Evolutionary conservation across 2,329 filamentous ascomycete species (phyloP), one percentile per base, ranked within the genome.

Genomic region (Phyllosticta capitalensis): DNA sequence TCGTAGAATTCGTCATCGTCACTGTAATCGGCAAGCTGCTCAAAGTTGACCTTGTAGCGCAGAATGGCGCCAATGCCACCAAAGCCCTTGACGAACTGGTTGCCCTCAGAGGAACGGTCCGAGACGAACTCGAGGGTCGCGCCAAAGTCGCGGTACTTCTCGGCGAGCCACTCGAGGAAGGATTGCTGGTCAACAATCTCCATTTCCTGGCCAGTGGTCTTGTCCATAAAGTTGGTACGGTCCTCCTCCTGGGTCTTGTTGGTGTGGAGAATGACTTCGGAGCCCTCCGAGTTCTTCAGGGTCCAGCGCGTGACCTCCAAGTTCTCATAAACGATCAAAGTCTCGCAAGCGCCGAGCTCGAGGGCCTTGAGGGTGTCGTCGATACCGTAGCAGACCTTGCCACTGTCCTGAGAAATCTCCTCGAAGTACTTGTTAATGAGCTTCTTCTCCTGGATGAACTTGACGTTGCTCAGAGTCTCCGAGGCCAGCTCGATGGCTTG

Each of bases 401-500:
- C 94, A 56, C 88, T 96, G 72, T 99, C 94, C 76, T 96, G 91
- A 74, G 90, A 96, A 71, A 99, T 97, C 77, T 99, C 92, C 74
- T 99, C 92, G 69, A 99, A 99, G 81, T 99, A 99, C 73, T 89
- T 91, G 74, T 92, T 92, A 71, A 99, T 99, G 64, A 99, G 85
- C 81, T 96, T 99, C 88, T 99, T 99, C 83, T 99, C 94, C 78
- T 99, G 94, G 74, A 99, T 96, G 75, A 99, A 99, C 79, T 99
- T 99, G 83, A 99, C 94, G 73, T 97, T 99, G 76, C 92, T 89
- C 54, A 99, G 83, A 7, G 94, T 99, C 81, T 99, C 95, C 7
- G 91, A 84, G 24, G 94, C 88, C 69, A 99, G 77, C 73, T 99
- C 94, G 65, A 99, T 99, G 62, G 94, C 94, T 79, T 99, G 95